These are phyloP conservation scores for Saccharomyces pastorianus DNA, from an alignment of 1,139 yeast species.

Conservation along the genomic window DNA sequence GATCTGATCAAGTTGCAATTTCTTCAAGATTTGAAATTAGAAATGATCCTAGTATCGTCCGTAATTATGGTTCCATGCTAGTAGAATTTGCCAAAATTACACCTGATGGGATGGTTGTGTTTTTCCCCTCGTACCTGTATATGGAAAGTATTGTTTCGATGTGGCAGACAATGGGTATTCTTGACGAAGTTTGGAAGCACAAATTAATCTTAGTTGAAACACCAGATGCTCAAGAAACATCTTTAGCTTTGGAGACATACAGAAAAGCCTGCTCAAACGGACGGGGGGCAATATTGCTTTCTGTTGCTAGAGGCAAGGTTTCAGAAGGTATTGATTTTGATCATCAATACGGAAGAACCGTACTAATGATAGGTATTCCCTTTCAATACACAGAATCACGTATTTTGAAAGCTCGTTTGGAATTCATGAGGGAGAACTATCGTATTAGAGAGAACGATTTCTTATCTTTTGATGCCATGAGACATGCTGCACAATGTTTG, in stretches of 20 bases:
- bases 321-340: conserved; percentile 99
- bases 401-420: conserved; percentile 86
- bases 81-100: conserved; percentile 91
- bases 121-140: conserved; percentile 91
- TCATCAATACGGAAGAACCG: conserved; percentile 97
- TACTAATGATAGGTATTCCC: conserved; percentile 96
- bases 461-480: conserved; percentile 95
- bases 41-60: conserved; percentile 93
- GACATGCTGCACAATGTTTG: conserved; percentile 98
- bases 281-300: conserved; percentile 88
- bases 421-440: conserved; percentile 84
- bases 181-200: conserved; percentile 97
- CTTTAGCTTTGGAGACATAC: conserved; percentile 88
- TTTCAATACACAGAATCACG: conserved; percentile 97
- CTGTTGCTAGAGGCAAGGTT: conserved; percentile 98
- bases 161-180: conserved; percentile 98
- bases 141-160: conserved; percentile 96
- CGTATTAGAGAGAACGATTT: conserved; percentile 92
- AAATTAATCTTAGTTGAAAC: conserved; percentile 94
- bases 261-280: conserved; percentile 96
- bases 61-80: conserved; percentile 88
- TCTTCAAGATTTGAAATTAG: conserved; percentile 93
- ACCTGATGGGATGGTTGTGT: conserved; percentile 97
- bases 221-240: conserved; percentile 98
- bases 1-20: conserved; percentile 94